These are phyloP conservation scores for Amylostereum areolatum DNA, from an alignment of 1,284 basidiomycete species.

Conservation along the genomic window DNA sequence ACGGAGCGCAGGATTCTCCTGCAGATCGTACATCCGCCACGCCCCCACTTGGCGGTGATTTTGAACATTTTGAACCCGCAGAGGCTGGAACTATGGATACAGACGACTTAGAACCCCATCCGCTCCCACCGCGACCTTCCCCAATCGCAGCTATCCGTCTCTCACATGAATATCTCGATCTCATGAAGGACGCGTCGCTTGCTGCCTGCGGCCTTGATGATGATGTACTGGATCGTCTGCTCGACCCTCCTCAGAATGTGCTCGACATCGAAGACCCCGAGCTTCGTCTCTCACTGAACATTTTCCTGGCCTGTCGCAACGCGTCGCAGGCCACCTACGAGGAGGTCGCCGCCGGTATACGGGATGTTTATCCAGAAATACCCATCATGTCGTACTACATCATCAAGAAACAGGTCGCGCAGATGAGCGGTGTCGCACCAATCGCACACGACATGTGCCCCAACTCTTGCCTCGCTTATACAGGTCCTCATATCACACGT, in stretches of 20 bases:
- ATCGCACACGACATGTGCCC: conserved; percentile 26
- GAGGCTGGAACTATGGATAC: too few species aligned
- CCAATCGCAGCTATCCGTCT: too few species aligned
- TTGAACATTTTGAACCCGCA: too few species aligned
- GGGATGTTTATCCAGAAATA: not conserved
- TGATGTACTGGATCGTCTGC: not conserved
- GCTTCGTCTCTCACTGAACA: not conserved
- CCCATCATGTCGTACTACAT: conserved; percentile 18
- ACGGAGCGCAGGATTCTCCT: too few species aligned
- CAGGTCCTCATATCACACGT: conserved; percentile 17
- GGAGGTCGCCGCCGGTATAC: not conserved
- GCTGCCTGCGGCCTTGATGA: not conserved
- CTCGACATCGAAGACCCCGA: not conserved
- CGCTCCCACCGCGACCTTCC: too few species aligned
- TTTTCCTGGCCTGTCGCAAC: not conserved
- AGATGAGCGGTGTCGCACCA: conserved; percentile 19
- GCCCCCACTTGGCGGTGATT: too few species aligned
- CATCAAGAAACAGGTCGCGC: conserved; percentile 15
- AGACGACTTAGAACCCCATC: too few species aligned
- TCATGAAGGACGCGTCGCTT: too few species aligned
- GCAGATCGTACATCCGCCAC: too few species aligned
- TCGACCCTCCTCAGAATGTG: not conserved
- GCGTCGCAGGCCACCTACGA: not conserved
- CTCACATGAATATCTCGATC: too few species aligned
- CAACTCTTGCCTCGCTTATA: conserved; percentile 22